These are phyloP conservation scores for Sporothrix curviconia DNA, from an alignment of 2,329 filamentous ascomycete species.

Conservation along the genomic window DNA sequence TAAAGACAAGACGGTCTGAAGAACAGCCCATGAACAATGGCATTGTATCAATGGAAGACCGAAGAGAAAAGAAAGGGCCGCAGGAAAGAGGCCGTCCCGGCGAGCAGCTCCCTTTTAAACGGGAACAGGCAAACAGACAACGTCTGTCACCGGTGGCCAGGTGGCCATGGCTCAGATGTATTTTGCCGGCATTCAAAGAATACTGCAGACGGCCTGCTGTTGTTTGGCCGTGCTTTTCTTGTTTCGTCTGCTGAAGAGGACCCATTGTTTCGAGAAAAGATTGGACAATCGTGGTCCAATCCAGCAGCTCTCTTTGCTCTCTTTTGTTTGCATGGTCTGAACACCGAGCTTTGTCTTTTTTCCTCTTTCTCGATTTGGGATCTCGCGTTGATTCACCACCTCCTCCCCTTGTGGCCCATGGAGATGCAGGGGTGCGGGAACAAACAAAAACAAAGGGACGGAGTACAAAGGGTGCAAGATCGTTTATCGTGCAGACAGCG, in stretches of 20 bases:
- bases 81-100: not conserved
- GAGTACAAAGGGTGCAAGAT: conserved; percentile 1
- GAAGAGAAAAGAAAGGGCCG: not conserved
- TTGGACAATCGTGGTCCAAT: conserved; percentile 3
- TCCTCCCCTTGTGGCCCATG: not conserved
- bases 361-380: not conserved
- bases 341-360: not conserved
- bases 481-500: not conserved
- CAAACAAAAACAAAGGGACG: not conserved
- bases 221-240: not conserved
- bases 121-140: no score
- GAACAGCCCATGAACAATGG: not conserved
- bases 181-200: no score
- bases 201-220: not conserved
- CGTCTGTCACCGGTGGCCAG: no score
- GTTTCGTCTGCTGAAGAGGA: not conserved
- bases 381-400: no score
- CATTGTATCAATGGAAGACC: not conserved
- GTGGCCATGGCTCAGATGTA: no score
- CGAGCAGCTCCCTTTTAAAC: not conserved
- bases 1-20: not conserved
- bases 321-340: not conserved
- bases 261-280: no score
- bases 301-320: not conserved
- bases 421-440: not conserved